Conservation (phyloP, 2,329 filamentous ascomycete genomes). For the Neonectria sp. region DNA sequence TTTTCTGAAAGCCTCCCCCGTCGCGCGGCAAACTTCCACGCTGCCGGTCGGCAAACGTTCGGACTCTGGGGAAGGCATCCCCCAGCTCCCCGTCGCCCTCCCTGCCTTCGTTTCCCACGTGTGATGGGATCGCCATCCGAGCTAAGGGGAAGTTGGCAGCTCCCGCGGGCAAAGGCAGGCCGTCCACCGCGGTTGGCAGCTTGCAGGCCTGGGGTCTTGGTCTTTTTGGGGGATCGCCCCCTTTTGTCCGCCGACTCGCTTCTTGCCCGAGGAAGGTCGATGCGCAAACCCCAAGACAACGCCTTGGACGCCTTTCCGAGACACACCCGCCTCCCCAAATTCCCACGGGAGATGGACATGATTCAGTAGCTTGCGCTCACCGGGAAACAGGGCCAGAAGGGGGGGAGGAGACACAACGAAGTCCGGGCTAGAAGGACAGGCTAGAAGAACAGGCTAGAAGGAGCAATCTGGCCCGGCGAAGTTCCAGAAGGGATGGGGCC, state of each 20-base stretch:
- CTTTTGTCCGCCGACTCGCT: background rate
- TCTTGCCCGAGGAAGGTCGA: background rate
- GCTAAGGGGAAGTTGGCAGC: background rate
- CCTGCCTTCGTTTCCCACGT: constrained; percentile 4
- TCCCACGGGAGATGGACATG: background rate
- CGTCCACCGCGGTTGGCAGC: background rate
- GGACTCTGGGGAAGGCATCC: constrained; percentile 19
- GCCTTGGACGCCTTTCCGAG: background rate
- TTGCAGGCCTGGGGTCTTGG: no score
- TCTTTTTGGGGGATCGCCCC: background rate
- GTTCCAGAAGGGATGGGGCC: background rate
- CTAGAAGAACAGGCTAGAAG: background rate
- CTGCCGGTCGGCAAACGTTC: constrained; percentile 12
- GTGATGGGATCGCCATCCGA: background rate
- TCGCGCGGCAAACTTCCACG: constrained; percentile 13
- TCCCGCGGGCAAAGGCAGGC: background rate
- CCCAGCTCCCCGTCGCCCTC: constrained; percentile 5
- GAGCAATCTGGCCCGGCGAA: background rate
- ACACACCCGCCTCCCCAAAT: background rate
- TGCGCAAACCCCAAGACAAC: background rate
- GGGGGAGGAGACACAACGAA: background rate
- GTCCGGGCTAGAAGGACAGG: background rate
- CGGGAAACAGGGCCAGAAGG: background rate
- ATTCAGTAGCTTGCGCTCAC: background rate
- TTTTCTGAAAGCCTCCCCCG: constrained; percentile 13